Base-by-base conservation (phyloP, 2,329 filamentous ascomycete species). In the Trichoderma sp. region DNA sequence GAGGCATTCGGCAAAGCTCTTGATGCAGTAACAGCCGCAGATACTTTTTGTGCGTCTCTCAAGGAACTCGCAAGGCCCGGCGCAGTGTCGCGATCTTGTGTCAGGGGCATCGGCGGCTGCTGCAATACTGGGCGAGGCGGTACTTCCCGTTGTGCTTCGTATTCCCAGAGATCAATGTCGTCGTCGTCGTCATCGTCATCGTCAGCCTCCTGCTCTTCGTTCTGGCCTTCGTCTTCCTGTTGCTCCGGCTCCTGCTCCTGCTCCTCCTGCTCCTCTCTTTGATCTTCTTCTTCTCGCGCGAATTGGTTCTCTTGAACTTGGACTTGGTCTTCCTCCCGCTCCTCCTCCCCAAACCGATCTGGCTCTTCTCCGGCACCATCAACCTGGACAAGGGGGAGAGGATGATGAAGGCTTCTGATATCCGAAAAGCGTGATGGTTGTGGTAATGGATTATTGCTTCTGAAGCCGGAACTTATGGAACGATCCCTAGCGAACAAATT, bases 131-230 rank as follows among this genome's bases (percentile, higher is more conserved):
- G 69, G 5, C 68, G 72, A 10, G 81, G 80, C 1, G 78, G 78
- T 26, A 47, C 60, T 7, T 78, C 75, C 14, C 84, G 80, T 61
- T 81, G 78, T 12, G 84, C 85, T 71, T 87, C 85, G 26, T 86
- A 71, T 39, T 83, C 84, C 84, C 85, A 88, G 12, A 88, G 78
- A 68, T 87, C 77, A 12, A 81, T 81, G 3, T 80, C 79, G n/a
- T 81, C 80, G 28, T 78, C 50, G 7, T 66, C 65, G 14, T 61
- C 57, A 0, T 60, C 80, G 28, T 78, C 50, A 12, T 66, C 65
- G 14, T 61, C 57, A 0, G 50, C 58, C 3, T 34, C 56, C 30
- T 21, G n/a, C 4, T 59, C 43, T 39, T 52, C 58, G 15, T 43
- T 7, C 24, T 28, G 10, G 21, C n/a, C 39, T 17, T 57, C 19